Evolutionary conservation across 129 eudicot genomes (phyloP).

Genomic region (Solidago caesia): DNA sequence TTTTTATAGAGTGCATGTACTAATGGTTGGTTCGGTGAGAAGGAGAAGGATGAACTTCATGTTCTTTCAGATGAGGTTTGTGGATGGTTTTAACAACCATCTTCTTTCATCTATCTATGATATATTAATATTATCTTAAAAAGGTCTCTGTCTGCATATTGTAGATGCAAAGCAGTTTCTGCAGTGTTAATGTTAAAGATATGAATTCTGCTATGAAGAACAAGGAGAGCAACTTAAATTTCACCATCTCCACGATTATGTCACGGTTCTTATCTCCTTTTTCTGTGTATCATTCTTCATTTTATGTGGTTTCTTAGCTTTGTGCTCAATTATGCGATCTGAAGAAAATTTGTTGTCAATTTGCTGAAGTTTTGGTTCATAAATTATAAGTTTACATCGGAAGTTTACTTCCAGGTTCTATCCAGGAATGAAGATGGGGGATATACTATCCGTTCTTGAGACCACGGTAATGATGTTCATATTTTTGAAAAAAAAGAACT

Average conservation of each 20-base stretch:
- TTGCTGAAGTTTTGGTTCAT: slow-evolving; percentile 6
- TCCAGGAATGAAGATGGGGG: slow-evolving; percentile 74
- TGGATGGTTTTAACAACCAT: slow-evolving; percentile 14
- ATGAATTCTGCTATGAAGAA: slow-evolving; percentile 46
- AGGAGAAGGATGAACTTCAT: slow-evolving; percentile 55
- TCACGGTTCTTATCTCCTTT: slow-evolving; percentile 46
- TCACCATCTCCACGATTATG: slow-evolving; percentile 57
- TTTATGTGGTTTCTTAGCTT: slow-evolving; percentile 13
- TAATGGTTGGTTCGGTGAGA: slow-evolving; percentile 64
- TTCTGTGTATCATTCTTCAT: background rate
- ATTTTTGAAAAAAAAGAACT: background rate
- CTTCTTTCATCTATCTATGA: slow-evolving; percentile 13
- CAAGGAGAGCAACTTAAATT: slow-evolving; percentile 36
- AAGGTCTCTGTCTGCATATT: slow-evolving; percentile 10
- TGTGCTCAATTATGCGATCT: slow-evolving; percentile 5
- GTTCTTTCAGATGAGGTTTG: slow-evolving; percentile 67
- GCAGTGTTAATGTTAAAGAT: slow-evolving; percentile 41
- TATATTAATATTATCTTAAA: background rate
- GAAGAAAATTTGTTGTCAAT: background rate
- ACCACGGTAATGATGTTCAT: slow-evolving; percentile 44
- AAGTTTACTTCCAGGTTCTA: slow-evolving; percentile 55
- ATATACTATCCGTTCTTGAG: slow-evolving; percentile 57
- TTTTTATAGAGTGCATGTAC: slow-evolving; percentile 68
- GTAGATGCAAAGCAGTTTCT: slow-evolving; percentile 60
- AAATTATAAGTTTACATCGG: background rate